Percentiles rank a stretch among this genome's conserved stretches.
These are phyloP conservation scores for Auriscalpium orientale DNA, from an alignment of 768 basidiomycete species.

Conservation along the genomic window DNA sequence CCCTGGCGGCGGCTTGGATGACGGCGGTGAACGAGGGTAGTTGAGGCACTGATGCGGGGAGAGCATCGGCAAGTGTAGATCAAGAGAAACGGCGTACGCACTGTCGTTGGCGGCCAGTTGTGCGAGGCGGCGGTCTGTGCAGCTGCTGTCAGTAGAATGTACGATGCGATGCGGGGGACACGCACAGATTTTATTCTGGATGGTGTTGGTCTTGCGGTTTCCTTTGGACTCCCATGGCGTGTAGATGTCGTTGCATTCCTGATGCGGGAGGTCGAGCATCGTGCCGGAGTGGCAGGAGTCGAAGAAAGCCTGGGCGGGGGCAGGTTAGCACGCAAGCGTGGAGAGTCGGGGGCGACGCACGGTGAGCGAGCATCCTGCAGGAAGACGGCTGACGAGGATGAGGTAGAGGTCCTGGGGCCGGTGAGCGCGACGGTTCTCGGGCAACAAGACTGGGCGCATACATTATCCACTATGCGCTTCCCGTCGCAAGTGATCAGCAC, in stretches of 20 bases:
- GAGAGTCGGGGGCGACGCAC: background rate
- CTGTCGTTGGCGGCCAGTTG: background rate
- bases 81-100: background rate
- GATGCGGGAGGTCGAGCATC: constrained; percentile 18
- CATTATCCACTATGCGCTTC: constrained; percentile 18
- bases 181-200: constrained; percentile 14
- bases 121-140: background rate
- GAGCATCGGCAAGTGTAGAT: no score
- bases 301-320: constrained; percentile 14
- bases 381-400: constrained; percentile 11
- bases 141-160: background rate
- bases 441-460: background rate
- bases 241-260: constrained; percentile 18
- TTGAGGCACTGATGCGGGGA: no score
- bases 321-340: background rate
- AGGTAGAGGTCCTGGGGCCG: constrained; percentile 9
- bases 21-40: no score
- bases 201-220: constrained; percentile 11
- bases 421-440: background rate
- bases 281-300: constrained; percentile 22
- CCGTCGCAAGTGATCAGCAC: constrained; percentile 6
- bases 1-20: no score
- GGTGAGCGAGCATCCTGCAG: constrained; percentile 10
- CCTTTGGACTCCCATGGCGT: constrained; percentile 20
- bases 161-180: background rate